Base-by-base conservation (phyloP, 352 stramenopile genomes). In the Hyaloperonospora arabidopsidis region DNA sequence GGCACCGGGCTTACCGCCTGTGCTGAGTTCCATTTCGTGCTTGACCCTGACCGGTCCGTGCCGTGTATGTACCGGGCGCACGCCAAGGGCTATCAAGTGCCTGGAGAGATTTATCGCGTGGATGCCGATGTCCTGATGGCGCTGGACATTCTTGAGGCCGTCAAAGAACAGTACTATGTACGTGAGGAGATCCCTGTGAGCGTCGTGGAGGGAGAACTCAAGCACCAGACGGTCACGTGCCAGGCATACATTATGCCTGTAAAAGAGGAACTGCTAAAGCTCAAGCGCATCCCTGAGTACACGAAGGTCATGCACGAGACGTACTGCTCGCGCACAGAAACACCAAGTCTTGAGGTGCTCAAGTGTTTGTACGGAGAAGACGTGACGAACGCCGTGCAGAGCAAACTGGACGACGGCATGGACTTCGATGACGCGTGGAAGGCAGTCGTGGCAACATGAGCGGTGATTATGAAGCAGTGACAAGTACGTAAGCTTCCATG, bases 61-160 rank as follows among this genome's bases (percentile, higher is more conserved):
- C 76, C 73, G 21, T 87, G 76, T 54, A 56, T 83, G 48, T 85
- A 77, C 45, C 72, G 74, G 11, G 52, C 70, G 5, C 56, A 54
- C 39, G 40, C 57, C 2, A 60, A 77, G 28, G 70, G 70, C 28
- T 80, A 81, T 58, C 49, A 63, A 18, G 68, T 85, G 18, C 65
- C 72, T 18, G 77, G 75, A 2, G 79, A 89, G 54, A 45, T 89
- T 50, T 89, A 80, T 55, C 65, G 63, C 41, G 76, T 89, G 21
- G 76, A 89, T 38, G 50, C 60, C 7, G 74, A 80, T 46, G 63
- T 59, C 18, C 53, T 89, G 21, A 49, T 67, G 45, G 74, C 70
- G 35, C 63, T 89, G 14, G 83, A 93, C 28, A 73, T 91, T 18
- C 69, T 93, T 45, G 83, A 93, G 60, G 74, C 70, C 44, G 78